These are phyloP conservation scores for Russula olivacea DNA, from an alignment of 768 basidiomycete genomes.

Conservation along the genomic window DNA sequence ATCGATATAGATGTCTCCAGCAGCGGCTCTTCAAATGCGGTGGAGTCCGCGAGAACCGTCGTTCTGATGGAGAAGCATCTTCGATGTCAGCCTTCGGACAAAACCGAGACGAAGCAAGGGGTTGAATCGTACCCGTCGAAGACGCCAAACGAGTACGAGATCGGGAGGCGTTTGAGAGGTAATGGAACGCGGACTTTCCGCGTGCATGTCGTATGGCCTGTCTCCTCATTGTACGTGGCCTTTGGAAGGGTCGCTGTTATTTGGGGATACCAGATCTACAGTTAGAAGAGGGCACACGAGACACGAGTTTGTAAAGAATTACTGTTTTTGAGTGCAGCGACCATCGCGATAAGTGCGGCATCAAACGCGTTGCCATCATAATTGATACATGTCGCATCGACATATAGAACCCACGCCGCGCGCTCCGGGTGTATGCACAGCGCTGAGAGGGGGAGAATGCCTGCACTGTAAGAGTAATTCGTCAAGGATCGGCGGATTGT, in stretches of 20 bases:
- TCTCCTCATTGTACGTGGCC: slow-evolving; percentile 65
- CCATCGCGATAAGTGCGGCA: slow-evolving; percentile 80
- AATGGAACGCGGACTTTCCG: slow-evolving; percentile 44
- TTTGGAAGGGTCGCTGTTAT: slow-evolving; percentile 60
- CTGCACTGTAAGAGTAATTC: slow-evolving; percentile 45
- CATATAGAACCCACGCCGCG: slow-evolving; percentile 89
- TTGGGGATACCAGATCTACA: background rate
- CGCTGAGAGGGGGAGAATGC: slow-evolving; percentile 53
- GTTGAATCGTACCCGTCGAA: slow-evolving; percentile 60
- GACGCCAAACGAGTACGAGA: slow-evolving; percentile 67
- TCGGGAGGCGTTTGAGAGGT: slow-evolving; percentile 41
- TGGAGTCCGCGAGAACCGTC: slow-evolving; percentile 73
- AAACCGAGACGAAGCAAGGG: background rate
- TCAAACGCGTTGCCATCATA: slow-evolving; percentile 97
- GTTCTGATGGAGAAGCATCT: slow-evolving; percentile 37
- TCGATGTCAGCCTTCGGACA: background rate
- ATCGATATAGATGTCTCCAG: slow-evolving; percentile 67
- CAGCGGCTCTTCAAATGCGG: slow-evolving; percentile 85
- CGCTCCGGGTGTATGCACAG: slow-evolving; percentile 78
- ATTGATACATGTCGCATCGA: slow-evolving; percentile 93
- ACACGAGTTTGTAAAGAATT: slow-evolving; percentile 14
- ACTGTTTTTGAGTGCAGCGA: slow-evolving; percentile 84
- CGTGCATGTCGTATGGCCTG: slow-evolving; percentile 56
- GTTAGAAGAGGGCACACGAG: background rate
- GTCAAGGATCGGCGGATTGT: background rate